Evolutionary conservation across 495 filamentous ascomycete species (phyloP), one percentile per base, ranked within the genome.

Genomic region (Xylaria grammica): DNA sequence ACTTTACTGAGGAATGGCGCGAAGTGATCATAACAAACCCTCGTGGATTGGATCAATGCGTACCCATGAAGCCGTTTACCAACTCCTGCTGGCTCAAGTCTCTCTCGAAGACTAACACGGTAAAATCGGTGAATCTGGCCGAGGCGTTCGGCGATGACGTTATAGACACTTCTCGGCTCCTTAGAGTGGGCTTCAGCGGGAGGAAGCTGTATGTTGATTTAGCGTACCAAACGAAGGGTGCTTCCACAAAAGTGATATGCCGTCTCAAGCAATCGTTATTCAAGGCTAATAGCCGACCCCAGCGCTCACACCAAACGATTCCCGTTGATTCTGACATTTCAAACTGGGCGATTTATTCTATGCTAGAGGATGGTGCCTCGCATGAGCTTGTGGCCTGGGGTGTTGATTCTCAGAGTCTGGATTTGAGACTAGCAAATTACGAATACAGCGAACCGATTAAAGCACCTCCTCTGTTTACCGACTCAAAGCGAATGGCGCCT

Each of bases 191-290:
- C 24, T 59, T 59, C 6, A 59, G 38, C 24, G 34, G 55, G 8
- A 59, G 29, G 55, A 59, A 59, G 22, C 24, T 59, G 24, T 44
- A 10, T 38, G 38, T 59, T 59, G 38, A 59, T 20, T 19, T 59
- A 20, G 38, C 42, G 10, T 59, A 44, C 42, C 38, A 7, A n/a
- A 59, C 36, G 55, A 59, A 22, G 24, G 55, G 19, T 46, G 55
- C 7, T 36, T 24, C 24, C 9, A 13, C 1, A 20, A 24, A 59
- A 5, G 30, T 10, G 40, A 29, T 59, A n/a, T 29, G 15, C 30
- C 38, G 29, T 44, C 27, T 59, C 8, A 29, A 26, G 15, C 55
- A 59, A 17, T 22, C 20, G 6, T 46, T 59, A 30, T 59, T 59
- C 29, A 44, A 59, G 19, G 19, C 55, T 10, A 44, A 59, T n/a